These are phyloP conservation scores for Asterella californica DNA, from an alignment of 225 moss, liverwort and hornwort genomes.

Conservation along the genomic window DNA sequence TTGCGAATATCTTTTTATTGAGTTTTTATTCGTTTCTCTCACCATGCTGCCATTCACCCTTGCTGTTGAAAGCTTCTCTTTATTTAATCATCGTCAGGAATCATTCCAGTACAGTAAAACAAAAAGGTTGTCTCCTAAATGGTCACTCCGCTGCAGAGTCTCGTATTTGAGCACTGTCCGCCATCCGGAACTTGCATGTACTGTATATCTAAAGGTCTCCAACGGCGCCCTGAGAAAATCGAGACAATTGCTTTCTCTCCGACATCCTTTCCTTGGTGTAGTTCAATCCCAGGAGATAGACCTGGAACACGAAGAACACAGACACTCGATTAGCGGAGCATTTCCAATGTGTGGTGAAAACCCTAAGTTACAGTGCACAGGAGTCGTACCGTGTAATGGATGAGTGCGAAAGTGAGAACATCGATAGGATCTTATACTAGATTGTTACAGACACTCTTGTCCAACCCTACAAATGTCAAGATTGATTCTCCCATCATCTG, in stretches of 20 bases:
- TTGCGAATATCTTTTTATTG: no score
- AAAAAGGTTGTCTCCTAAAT: no score
- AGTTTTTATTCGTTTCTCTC: no score
- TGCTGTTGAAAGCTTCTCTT: no score
- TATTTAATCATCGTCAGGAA: no score
- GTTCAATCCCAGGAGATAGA: constrained; percentile 15
- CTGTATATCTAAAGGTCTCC: constrained; percentile 8
- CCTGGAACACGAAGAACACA: background rate
- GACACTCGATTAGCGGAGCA: background rate
- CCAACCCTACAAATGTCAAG: background rate
- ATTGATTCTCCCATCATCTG: background rate
- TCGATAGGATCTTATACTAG: no score
- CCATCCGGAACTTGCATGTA: no score
- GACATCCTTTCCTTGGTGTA: constrained; percentile 25
- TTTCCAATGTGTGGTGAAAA: background rate
- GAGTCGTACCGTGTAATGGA: background rate
- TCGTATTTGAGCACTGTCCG: no score
- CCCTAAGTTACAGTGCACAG: background rate
- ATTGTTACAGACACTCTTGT: no score
- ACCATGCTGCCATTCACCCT: no score
- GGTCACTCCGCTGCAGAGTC: no score
- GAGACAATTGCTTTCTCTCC: constrained; percentile 28
- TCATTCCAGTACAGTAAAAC: no score
- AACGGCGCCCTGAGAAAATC: constrained; percentile 16
- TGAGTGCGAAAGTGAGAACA: background rate